phyloP scores from a whole-genome alignment of 257 asterid genomes.

The Przewalskia tangutica region DNA sequence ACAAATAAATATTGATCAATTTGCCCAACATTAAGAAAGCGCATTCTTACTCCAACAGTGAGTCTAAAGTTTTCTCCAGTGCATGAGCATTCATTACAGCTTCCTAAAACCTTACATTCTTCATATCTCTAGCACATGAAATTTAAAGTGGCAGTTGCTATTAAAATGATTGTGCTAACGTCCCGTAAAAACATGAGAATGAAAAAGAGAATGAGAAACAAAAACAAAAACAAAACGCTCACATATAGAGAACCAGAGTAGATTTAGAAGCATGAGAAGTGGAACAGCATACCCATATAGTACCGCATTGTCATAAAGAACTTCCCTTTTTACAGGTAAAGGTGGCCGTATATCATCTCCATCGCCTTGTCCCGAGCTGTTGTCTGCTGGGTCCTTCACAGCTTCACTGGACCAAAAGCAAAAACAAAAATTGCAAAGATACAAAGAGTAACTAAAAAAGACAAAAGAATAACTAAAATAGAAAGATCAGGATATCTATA shows the following conservation, averaged over 20 bases:
- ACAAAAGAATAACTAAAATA: not conserved
- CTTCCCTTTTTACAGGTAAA: conserved; percentile 89
- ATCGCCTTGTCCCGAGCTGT: conserved; percentile 30
- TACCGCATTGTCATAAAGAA: conserved; percentile 64
- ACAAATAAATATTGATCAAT: not conserved
- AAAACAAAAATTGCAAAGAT: not conserved
- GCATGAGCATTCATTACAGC: not conserved
- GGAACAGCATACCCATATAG: conserved; percentile 49
- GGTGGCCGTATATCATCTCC: conserved; percentile 78
- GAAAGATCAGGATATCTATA: conserved; percentile 4
- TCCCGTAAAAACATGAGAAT: not conserved
- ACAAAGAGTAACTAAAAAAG: conserved; percentile 5
- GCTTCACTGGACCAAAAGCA: conserved; percentile 29
- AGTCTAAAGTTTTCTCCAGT: not conserved
- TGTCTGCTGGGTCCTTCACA: conserved; percentile 32
- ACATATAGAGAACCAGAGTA: not conserved
- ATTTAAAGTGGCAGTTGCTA: not conserved
- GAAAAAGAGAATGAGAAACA: not conserved
- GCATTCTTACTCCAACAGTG: not conserved
- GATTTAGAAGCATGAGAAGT: conserved; percentile 2
- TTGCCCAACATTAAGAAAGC: not conserved
- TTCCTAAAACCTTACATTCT: not conserved
- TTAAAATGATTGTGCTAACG: not conserved
- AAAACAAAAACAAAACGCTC: not conserved
- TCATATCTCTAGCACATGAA: not conserved